These are phyloP conservation scores for Neckera pumila DNA, from an alignment of 225 moss, liverwort and hornwort species.

Conservation along the genomic window DNA sequence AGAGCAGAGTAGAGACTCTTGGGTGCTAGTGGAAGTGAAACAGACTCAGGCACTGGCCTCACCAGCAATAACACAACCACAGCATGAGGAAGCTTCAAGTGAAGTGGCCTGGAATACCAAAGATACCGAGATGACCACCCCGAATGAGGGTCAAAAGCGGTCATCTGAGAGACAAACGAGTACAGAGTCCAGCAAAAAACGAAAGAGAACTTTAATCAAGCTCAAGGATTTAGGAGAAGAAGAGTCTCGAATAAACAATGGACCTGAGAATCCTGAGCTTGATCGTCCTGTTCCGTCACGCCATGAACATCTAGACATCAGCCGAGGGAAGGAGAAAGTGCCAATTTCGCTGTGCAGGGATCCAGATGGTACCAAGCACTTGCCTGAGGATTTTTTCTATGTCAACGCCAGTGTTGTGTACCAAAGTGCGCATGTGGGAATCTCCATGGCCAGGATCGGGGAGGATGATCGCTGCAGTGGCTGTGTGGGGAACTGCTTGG, in stretches of 20 bases:
- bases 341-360: slow-evolving; percentile 26
- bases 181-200: slow-evolving; percentile 12
- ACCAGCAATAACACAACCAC: background rate
- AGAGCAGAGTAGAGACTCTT: background rate
- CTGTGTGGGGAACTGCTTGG: slow-evolving; percentile 59
- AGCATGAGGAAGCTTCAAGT: background rate
- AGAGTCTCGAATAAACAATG: background rate
- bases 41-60: background rate
- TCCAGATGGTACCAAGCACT: slow-evolving; percentile 2
- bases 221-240: background rate
- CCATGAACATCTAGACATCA: slow-evolving; percentile 37
- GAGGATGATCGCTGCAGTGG: slow-evolving; percentile 66
- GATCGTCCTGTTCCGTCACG: background rate
- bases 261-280: background rate
- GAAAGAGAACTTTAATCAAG: background rate
- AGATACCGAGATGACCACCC: background rate
- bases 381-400: slow-evolving; percentile 43
- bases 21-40: too few species aligned
- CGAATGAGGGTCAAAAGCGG: background rate
- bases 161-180: background rate
- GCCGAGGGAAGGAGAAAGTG: slow-evolving; percentile 62
- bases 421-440: slow-evolving; percentile 50
- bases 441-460: slow-evolving; percentile 64
- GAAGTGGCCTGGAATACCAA: background rate
- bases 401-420: slow-evolving; percentile 47